These are phyloP conservation scores for Metarhizium humberi DNA, from an alignment of 2,329 filamentous ascomycete genomes.

Conservation along the genomic window DNA sequence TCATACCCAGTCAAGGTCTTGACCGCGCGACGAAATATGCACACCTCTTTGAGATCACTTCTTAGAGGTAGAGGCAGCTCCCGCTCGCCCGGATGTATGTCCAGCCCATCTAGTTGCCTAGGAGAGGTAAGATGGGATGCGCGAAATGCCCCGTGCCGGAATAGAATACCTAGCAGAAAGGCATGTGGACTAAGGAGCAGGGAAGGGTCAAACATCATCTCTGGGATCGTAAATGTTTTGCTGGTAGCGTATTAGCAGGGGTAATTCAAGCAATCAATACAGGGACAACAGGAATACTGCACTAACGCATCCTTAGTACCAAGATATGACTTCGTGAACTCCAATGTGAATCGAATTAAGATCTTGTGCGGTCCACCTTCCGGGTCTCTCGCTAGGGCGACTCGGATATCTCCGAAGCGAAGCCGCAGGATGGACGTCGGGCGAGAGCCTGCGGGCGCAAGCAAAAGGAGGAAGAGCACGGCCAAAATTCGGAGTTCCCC, in stretches of 20 bases:
- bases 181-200: too few relatives aligned
- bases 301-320: background rate
- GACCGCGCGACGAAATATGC: too few relatives aligned
- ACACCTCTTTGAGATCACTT: background rate
- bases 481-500: background rate
- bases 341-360: background rate
- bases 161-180: too few relatives aligned
- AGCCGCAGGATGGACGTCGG: background rate
- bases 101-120: background rate
- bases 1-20: too few relatives aligned
- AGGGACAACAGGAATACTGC: background rate
- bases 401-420: background rate
- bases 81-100: background rate
- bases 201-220: too few relatives aligned
- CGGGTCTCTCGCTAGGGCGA: background rate
- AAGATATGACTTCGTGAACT: background rate
- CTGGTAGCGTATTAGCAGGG: background rate
- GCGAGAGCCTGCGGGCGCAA: background rate
- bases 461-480: background rate
- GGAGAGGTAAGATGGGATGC: too few relatives aligned
- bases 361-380: background rate
- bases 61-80: background rate
- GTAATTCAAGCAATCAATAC: background rate
- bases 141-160: too few relatives aligned
- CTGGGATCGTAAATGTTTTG: background rate